Percentiles rank a stretch among this genome's conserved stretches.
These are phyloP conservation scores for Euclidium syriacum DNA, from an alignment of 345 rosid genomes.

Conservation along the genomic window DNA sequence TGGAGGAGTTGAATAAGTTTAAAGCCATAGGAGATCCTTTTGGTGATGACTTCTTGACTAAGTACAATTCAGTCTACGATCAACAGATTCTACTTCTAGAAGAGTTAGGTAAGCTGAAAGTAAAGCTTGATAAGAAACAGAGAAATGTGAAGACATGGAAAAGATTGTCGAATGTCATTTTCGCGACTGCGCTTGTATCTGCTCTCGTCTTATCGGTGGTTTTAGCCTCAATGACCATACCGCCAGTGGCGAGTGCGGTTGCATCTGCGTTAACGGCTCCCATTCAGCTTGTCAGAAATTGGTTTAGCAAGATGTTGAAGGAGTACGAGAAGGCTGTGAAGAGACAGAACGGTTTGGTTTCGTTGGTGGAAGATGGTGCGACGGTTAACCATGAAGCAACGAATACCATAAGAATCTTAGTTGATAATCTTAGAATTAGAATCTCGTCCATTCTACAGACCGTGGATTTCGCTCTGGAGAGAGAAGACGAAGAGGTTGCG, in stretches of 20 bases:
- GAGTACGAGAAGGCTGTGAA: constrained; percentile 46
- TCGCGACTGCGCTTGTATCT: constrained; percentile 54
- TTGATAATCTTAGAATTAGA: constrained; percentile 35
- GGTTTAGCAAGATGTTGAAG: constrained; percentile 58
- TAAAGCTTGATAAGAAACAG: constrained; percentile 64
- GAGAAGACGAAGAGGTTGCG: constrained; percentile 37
- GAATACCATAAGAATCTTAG: constrained; percentile 43
- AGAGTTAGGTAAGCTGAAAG: constrained; percentile 37
- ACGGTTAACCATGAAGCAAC: constrained; percentile 40
- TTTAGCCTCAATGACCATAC: constrained; percentile 64
- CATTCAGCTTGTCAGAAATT: constrained; percentile 50
- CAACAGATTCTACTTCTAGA: constrained; percentile 48
- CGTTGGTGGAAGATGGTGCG: constrained; percentile 35
- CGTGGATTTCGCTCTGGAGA: constrained; percentile 39
- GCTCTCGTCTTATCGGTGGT: constrained; percentile 65
- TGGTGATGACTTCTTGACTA: constrained; percentile 41
- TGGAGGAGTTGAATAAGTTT: constrained; percentile 56
- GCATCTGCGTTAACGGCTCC: constrained; percentile 54
- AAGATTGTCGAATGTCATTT: constrained; percentile 58
- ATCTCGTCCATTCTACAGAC: constrained; percentile 35
- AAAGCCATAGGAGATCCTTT: constrained; percentile 71
- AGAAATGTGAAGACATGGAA: constrained; percentile 56
- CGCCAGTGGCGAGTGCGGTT: constrained; percentile 48
- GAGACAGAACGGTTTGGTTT: constrained; percentile 41
- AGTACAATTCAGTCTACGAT: constrained; percentile 38